These are phyloP conservation scores for Biscogniauxia mediterranea DNA, from an alignment of 2,329 filamentous ascomycete genomes.

Conservation along the genomic window DNA sequence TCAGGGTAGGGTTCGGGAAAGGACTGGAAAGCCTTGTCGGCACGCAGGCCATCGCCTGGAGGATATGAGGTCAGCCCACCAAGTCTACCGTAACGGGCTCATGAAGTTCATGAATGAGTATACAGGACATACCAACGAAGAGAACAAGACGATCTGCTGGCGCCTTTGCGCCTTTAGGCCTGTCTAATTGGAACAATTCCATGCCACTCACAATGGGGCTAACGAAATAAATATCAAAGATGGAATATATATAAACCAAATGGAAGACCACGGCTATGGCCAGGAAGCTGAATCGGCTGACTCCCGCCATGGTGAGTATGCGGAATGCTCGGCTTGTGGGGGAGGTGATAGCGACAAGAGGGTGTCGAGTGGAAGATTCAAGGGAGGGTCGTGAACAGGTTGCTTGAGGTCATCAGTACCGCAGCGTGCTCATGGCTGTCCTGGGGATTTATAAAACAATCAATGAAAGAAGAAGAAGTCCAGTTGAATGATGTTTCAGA, in stretches of 20 bases:
- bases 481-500: not conserved
- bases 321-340: constrained; percentile 12
- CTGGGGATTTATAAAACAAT: not conserved
- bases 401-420: not conserved
- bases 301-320: constrained; percentile 47
- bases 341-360: constrained; percentile 1
- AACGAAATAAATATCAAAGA: constrained; percentile 98
- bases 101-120: constrained; percentile 4
- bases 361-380: constrained; percentile 3
- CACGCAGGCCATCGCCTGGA: constrained; percentile 83
- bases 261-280: constrained; percentile 90
- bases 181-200: constrained; percentile 72
- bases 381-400: constrained; percentile 2
- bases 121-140: constrained; percentile 70
- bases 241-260: constrained; percentile 88
- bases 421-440: not conserved
- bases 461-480: not conserved
- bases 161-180: constrained; percentile 57
- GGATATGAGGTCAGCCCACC: constrained; percentile 11
- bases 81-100: not conserved
- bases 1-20: constrained; percentile 82
- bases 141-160: constrained; percentile 89
- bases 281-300: constrained; percentile 75
- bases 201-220: constrained; percentile 97
- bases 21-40: constrained; percentile 95